phyloP scores from a whole-genome alignment of 257 asterid genomes.

The Rhazya stricta region DNA sequence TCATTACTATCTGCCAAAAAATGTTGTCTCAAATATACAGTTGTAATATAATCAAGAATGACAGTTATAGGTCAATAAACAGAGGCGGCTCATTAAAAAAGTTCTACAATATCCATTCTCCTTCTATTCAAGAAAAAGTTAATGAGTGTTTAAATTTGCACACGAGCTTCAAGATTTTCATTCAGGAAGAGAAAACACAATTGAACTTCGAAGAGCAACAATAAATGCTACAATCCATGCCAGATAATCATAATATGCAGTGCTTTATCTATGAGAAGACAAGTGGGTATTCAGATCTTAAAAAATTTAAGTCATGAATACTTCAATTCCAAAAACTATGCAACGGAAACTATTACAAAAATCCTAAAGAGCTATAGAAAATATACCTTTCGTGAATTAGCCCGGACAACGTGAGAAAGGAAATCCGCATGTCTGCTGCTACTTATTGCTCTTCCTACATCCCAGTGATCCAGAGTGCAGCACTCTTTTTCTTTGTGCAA shows the following conservation, averaged over 20 bases:
- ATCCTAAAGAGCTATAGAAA: not conserved
- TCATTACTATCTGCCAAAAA: not conserved
- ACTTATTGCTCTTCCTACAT: conserved; percentile 34
- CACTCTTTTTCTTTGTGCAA: conserved; percentile 19
- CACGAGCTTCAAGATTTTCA: not conserved
- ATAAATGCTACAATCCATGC: not conserved
- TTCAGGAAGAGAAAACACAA: not conserved
- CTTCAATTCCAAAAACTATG: not conserved
- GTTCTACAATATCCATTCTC: not conserved
- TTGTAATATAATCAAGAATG: not conserved
- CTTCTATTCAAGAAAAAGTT: not conserved
- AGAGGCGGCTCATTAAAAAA: not conserved
- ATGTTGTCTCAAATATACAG: not conserved
- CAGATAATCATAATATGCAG: not conserved
- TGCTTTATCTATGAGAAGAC: not conserved
- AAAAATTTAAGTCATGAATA: not conserved
- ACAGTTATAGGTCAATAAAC: not conserved
- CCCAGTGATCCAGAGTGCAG: conserved; percentile 26
- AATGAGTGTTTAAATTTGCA: not conserved
- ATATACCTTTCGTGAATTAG: conserved; percentile 26
- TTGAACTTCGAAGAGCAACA: not conserved
- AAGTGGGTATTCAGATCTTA: not conserved
- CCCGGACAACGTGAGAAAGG: conserved; percentile 25
- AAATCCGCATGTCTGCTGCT: conserved; percentile 18
- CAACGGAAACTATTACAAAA: not conserved